Evolutionary conservation across 768 basidiomycete genomes (phyloP), one percentile per base, ranked within the genome.

Genomic region (Clavaria fumosa): DNA sequence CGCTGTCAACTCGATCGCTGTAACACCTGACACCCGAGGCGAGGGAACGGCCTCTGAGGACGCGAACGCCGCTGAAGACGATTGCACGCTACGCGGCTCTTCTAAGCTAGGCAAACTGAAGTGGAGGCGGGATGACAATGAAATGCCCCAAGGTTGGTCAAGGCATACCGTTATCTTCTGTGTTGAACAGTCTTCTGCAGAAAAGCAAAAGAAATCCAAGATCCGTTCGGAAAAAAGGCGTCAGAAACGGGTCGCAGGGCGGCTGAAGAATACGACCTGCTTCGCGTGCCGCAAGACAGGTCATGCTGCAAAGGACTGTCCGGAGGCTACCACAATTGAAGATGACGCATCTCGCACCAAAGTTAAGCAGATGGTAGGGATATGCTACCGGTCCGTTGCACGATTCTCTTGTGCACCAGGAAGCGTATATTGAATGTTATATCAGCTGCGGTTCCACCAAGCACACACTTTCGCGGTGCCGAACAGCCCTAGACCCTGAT

Each of bases 241-340:
- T 10, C 50, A 75, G 36, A 67, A 71, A 45, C 73, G 88, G 24
- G 69, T 72, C 35, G 51, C 68, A 2, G 70, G 78, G 33, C 69
- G 72, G 30, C 46, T 64, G 9, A 58, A 64, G 6, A 54, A 61
- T 2, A 88, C 77, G 1, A 75, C 70, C 4, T 95, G 90, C 52
- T 91, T 89, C 54, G 81, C 79, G 2, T 96, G 90, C 60, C 70
- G 90, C 36, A 64, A 75, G 49, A 72, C 66, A 43, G 90, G 90
- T 0, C 90, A 96, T 50, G 63, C 78, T 2, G 88, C 88, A 3
- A 75, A 66, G 52, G 72, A 88, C 40, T 96, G 90, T 51, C 80
- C 82, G 0, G 70, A 61, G 11, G 47, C 58, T 7, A 49, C 53
- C 39, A 48, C 46, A 31, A 35, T 44, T 1, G 45, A 14, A 10